A percentile compares a stretch with the other conserved stretches of the same genome.
Evolutionary conservation across 805 yeast genomes (phyloP).

Genomic region (Suhomyces sp.): DNA sequence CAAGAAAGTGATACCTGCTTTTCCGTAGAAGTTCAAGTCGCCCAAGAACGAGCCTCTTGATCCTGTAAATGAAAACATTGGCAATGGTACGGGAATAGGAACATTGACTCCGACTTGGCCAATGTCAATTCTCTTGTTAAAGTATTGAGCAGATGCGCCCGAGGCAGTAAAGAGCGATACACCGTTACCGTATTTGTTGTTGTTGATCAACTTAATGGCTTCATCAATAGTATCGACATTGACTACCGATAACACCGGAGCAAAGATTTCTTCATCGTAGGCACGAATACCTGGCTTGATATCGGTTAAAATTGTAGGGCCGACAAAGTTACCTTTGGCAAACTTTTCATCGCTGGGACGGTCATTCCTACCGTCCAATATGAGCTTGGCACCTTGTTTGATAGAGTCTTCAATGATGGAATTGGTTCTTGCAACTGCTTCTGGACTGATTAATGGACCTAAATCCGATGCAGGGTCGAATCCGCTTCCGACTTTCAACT

Average conservation of each 20-base stretch:
- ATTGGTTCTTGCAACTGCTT: conserved; percentile 51
- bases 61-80: conserved; percentile 80
- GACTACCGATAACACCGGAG: conserved; percentile 66
- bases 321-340: conserved; percentile 63
- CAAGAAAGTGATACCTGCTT: conserved; percentile 68
- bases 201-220: conserved; percentile 62
- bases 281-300: conserved; percentile 68
- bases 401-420: conserved; percentile 55
- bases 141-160: conserved; percentile 68
- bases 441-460: conserved; percentile 71
- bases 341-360: conserved; percentile 36
- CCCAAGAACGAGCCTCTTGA: conserved; percentile 73
- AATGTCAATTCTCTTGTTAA: conserved; percentile 63
- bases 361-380: conserved; percentile 61
- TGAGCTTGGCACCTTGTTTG: conserved; percentile 58
- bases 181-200: conserved; percentile 64
- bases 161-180: conserved; percentile 66
- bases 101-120: conserved; percentile 80
- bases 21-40: conserved; percentile 76
- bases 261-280: conserved; percentile 73
- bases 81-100: conserved; percentile 78
- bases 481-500: conserved; percentile 62
- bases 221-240: conserved; percentile 65
- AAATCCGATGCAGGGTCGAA: conserved; percentile 60
- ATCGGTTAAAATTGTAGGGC: conserved; percentile 61